phyloP scores from a whole-genome alignment of 2,329 filamentous ascomycete species.

The Colletotrichum gloeosporioides region DNA sequence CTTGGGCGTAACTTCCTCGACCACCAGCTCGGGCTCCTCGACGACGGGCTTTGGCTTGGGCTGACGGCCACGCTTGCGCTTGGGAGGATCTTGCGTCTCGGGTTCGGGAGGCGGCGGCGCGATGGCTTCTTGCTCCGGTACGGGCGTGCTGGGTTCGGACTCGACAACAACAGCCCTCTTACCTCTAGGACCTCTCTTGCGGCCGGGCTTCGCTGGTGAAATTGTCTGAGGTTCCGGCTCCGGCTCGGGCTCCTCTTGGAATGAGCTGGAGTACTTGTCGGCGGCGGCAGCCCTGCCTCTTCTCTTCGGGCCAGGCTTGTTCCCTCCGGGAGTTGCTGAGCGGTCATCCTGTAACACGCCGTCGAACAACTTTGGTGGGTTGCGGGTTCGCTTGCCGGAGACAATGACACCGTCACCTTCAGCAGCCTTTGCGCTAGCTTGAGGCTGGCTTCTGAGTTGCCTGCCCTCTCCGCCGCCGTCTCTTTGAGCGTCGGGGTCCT shows the following conservation, averaged over 20 bases:
- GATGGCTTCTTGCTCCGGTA: conserved; percentile 7
- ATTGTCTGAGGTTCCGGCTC: conserved; percentile 3
- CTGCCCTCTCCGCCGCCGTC: conserved; percentile 60
- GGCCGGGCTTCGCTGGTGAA: conserved; percentile 6
- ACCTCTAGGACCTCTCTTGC: conserved; percentile 12
- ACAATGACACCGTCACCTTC: conserved; percentile 51
- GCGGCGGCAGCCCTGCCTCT: conserved; percentile 29
- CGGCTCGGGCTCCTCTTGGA: conserved; percentile 3
- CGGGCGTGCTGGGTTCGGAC: conserved; percentile 18
- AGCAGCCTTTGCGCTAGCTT: conserved; percentile 63
- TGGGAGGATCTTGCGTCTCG: conserved; percentile 7
- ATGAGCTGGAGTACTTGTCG: neutral
- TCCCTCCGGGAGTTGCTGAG: conserved; percentile 51
- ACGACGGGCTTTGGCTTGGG: conserved; percentile 7
- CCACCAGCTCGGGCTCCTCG: neutral
- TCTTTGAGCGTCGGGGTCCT: conserved; percentile 62
- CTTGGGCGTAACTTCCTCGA: conserved; percentile 9
- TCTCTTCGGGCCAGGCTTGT: conserved; percentile 27
- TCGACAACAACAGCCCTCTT: conserved; percentile 6
- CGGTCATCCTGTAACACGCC: conserved; percentile 55
- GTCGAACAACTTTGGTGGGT: conserved; percentile 56
- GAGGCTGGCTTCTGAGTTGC: conserved; percentile 61
- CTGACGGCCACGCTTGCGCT: conserved; percentile 22
- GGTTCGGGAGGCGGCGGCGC: conserved; percentile 12
- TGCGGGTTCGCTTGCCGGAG: conserved; percentile 59